Evolutionary conservation across 1,139 yeast species (phyloP).

Genomic region (Candida sp.): DNA sequence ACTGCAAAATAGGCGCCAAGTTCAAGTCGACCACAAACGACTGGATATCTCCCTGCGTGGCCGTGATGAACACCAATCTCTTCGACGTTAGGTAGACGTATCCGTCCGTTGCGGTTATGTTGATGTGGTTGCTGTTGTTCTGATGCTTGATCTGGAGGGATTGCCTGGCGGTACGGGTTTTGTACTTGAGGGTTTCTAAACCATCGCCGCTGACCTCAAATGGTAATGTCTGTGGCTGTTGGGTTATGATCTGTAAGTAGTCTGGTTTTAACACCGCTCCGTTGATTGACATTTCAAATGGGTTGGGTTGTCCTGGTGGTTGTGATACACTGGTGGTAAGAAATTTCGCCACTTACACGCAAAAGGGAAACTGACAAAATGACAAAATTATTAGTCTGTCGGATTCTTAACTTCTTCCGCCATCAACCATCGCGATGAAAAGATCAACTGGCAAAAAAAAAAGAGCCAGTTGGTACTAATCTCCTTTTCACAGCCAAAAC

Average conservation of each 20-base stretch:
- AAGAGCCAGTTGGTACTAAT: background rate
- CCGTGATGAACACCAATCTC: constrained; percentile 40
- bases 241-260: constrained; percentile 19
- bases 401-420: too few relatives aligned
- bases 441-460: background rate
- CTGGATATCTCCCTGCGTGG: constrained; percentile 42
- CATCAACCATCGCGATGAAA: background rate
- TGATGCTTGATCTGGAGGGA: constrained; percentile 22
- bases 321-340: too few relatives aligned
- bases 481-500: background rate
- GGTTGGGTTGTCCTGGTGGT: background rate
- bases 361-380: background rate
- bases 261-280: constrained; percentile 28
- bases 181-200: constrained; percentile 22
- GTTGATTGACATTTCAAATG: constrained; percentile 34
- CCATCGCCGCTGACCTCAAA: constrained; percentile 23
- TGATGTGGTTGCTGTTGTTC: constrained; percentile 12
- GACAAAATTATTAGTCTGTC: background rate
- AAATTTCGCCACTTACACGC: background rate
- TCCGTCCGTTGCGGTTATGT: constrained; percentile 38
- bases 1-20: constrained; percentile 23
- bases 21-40: constrained; percentile 37
- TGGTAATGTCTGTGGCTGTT: constrained; percentile 21
- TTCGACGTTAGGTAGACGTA: constrained; percentile 39
- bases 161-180: constrained; percentile 27